Conservation (phyloP, 2,329 filamentous ascomycete species). For the Chaetomium sp. region DNA sequence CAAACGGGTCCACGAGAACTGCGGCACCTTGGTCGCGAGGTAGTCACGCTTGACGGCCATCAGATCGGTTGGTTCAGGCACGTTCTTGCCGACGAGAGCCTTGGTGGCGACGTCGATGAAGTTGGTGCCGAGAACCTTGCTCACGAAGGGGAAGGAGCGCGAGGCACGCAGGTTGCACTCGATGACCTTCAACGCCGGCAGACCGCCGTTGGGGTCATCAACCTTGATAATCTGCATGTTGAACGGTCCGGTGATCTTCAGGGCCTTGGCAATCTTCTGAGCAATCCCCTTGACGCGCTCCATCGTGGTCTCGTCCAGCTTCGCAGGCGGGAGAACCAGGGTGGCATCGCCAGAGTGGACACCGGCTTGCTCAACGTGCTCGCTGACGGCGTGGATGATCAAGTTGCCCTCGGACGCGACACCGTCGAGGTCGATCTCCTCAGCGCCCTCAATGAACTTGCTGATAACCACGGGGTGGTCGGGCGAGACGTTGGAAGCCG, state of each 20-base stretch:
- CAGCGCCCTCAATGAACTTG: slow-evolving; percentile 95
- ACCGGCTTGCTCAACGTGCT: slow-evolving; percentile 96
- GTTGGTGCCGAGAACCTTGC: slow-evolving; percentile 94
- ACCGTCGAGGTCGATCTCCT: slow-evolving; percentile 95
- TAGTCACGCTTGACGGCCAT: slow-evolving; percentile 91
- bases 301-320: slow-evolving; percentile 76
- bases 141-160: slow-evolving; percentile 96
- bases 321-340: slow-evolving; percentile 83
- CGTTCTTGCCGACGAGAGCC: slow-evolving; percentile 81
- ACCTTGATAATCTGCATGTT: slow-evolving; percentile 99
- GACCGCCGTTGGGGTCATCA: slow-evolving; percentile 71
- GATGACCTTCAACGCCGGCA: slow-evolving; percentile 86
- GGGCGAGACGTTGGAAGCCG: slow-evolving; percentile 85
- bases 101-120: slow-evolving; percentile 96
- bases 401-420: slow-evolving; percentile 86
- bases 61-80: slow-evolving; percentile 82
- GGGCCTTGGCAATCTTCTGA: slow-evolving; percentile 92
- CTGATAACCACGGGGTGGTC: slow-evolving; percentile 98
- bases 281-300: slow-evolving; percentile 93
- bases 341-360: slow-evolving; percentile 98
- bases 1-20: slow-evolving; percentile 98
- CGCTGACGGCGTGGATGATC: slow-evolving; percentile 86
- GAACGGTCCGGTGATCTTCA: slow-evolving; percentile 97
- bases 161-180: slow-evolving; percentile 98
- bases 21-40: slow-evolving; percentile 94